Base-by-base conservation (phyloP, 2,329 filamentous ascomycete genomes). In the Apiospora marii region DNA sequence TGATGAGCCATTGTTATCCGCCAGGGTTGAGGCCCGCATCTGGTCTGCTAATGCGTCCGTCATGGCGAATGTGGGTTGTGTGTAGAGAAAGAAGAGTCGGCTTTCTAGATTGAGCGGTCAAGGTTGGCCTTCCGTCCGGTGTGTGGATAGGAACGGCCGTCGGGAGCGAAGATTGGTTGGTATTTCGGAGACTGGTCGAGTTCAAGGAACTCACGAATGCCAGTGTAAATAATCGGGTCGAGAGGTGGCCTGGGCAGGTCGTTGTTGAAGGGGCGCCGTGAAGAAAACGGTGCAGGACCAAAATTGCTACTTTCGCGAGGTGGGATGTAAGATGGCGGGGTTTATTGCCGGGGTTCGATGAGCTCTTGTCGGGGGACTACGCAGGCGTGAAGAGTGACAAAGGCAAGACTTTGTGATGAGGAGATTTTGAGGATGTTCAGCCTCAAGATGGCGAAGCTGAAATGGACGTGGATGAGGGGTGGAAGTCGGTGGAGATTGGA, bases 1-100 rank as follows among this genome's bases (percentile, higher is more conserved):
- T 43, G 70, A 68, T 46, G 72, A 84, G 68, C 46, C 48, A 43
- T 58, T 76, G 77, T 83, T 84, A 79, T 90, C 87, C 81, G 85
- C 87, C 78, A 81, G 75, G 77, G 77, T 82, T 71, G 79, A 80
- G 75, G 80, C 84, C 78, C 84, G 82, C 48, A 80, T 77, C 74
- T 78, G 73, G 71, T 76, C 72, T 71, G 74, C 72, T 74, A 78
- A 78, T 75, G 73, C 73, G 80, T 84, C 79, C 77, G 78, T 69
- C 53, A 64, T 64, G 58, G 58, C 58, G 58, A 64, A 41, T 41
- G 34, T 64, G 58, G 58, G 30, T 64, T 64, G 58, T 64, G 30
- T 64, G 34, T 64, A n/a, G 58, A 24, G 58, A 34, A 41, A 41
- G 30, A n/a, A 64, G 58, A n/a, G 34, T 64, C 41, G 58, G 58